Conservation (phyloP, 192 early-diverging fungal genomes). For the Fimicolochytrium jonesii region DNA sequence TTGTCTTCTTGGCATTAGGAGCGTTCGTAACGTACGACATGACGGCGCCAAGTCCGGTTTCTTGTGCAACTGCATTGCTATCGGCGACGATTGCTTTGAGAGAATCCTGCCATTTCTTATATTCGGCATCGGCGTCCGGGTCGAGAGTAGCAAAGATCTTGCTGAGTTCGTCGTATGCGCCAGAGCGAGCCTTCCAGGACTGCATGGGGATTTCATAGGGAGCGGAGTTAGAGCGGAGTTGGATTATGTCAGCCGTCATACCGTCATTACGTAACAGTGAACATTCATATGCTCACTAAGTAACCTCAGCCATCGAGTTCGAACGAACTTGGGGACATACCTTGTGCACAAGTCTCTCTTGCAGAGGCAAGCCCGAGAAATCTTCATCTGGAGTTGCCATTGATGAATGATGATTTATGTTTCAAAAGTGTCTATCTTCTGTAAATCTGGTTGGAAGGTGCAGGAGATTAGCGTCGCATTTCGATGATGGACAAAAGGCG, state of each 20-base stretch:
- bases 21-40: constrained; percentile 76
- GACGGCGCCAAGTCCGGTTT: constrained; percentile 72
- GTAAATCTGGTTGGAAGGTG: too few relatives aligned
- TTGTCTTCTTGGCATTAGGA: constrained; percentile 69
- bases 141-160: constrained; percentile 66
- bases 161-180: constrained; percentile 76
- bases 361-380: constrained; percentile 68
- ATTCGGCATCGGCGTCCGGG: constrained; percentile 57
- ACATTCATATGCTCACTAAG: neutral
- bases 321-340: constrained; percentile 35
- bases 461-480: too few relatives aligned
- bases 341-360: constrained; percentile 79
- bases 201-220: constrained; percentile 30
- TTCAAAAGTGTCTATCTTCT: neutral
- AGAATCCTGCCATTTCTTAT: constrained; percentile 63
- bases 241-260: neutral
- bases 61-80: constrained; percentile 86
- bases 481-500: neutral
- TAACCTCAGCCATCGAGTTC: neutral
- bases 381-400: constrained; percentile 59
- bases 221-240: neutral
- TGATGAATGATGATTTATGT: neutral
- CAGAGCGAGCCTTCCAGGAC: constrained; percentile 91
- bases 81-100: constrained; percentile 82
- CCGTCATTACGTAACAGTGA: constrained; percentile 8